Evolutionary conservation across 2,329 filamentous ascomycete genomes (phyloP).

Genomic region (Colletotrichum sp.): DNA sequence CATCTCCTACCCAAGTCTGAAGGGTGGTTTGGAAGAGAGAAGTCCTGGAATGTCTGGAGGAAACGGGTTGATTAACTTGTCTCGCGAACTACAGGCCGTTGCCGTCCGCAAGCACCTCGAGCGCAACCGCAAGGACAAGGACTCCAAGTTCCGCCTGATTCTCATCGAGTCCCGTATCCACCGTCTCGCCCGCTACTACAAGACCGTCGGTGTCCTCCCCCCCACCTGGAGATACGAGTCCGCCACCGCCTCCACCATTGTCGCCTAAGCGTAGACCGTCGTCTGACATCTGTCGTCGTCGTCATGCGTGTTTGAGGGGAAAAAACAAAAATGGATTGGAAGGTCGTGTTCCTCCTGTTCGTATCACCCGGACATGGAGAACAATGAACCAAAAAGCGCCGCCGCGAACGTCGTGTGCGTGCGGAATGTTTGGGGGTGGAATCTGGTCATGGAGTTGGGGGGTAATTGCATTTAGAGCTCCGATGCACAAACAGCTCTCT

Average conservation of each 20-base stretch:
- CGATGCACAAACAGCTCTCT: slow-evolving; percentile 35
- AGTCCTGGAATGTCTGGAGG: background rate
- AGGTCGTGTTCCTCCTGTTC: background rate
- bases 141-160: slow-evolving; percentile 99
- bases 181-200: slow-evolving; percentile 99
- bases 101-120: slow-evolving; percentile 99
- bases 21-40: background rate
- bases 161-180: slow-evolving; percentile 99
- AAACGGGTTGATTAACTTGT: background rate
- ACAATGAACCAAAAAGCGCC: slow-evolving; percentile 17
- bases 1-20: background rate
- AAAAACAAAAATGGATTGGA: slow-evolving; percentile 18
- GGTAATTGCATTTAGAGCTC: slow-evolving; percentile 47
- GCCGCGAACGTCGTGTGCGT: background rate
- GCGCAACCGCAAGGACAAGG: slow-evolving; percentile 99
- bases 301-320: background rate
- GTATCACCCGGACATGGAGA: background rate
- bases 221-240: slow-evolving; percentile 99
- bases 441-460: slow-evolving; percentile 50
- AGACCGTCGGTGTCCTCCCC: slow-evolving; percentile 83
- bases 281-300: background rate
- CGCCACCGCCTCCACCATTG: slow-evolving; percentile 92
- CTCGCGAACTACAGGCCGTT: slow-evolving; percentile 70
- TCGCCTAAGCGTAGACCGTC: slow-evolving; percentile 68
- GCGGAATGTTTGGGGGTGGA: slow-evolving; percentile 26